phyloP scores from a whole-genome alignment of 495 filamentous ascomycete species.

The Thermothielavioides terrestris region DNA sequence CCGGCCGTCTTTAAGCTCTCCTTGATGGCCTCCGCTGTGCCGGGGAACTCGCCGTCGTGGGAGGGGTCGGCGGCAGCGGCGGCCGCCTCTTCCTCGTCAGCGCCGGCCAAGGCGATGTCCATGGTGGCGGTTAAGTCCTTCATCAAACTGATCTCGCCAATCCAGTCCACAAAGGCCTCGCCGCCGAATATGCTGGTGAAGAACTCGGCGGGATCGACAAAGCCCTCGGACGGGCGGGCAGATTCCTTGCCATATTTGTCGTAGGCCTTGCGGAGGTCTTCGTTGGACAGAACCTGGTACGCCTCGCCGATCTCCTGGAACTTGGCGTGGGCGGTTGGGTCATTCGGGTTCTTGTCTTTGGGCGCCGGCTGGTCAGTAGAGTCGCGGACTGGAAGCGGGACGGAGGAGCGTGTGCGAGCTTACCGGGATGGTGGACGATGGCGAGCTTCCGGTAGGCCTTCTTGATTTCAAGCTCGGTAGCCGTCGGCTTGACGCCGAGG shows the following conservation, averaged over 20 bases:
- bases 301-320: constrained; percentile 97
- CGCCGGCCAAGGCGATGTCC: constrained; percentile 76
- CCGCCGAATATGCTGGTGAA: constrained; percentile 98
- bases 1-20: constrained; percentile 38
- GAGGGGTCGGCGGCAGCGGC: constrained; percentile 30
- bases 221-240: constrained; percentile 78
- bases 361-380: constrained; percentile 6
- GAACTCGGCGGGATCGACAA: constrained; percentile 96
- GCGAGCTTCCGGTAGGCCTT: constrained; percentile 98
- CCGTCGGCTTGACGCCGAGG: constrained; percentile 77
- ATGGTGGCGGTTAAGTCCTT: constrained; percentile 83
- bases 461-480: constrained; percentile 95
- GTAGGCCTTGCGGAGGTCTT: constrained; percentile 79
- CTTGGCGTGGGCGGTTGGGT: constrained; percentile 83
- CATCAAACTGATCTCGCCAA: constrained; percentile 87
- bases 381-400: neutral
- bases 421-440: constrained; percentile 60
- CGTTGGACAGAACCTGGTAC: constrained; percentile 90
- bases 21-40: constrained; percentile 37
- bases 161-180: constrained; percentile 86
- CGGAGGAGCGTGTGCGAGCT: constrained; percentile 1
- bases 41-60: constrained; percentile 39
- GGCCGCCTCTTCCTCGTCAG: constrained; percentile 58
- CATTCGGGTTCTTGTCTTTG: constrained; percentile 93
- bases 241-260: constrained; percentile 95